phyloP scores from a whole-genome alignment of 2,329 filamentous ascomycete genomes.

The Microdochium bolleyi region DNA sequence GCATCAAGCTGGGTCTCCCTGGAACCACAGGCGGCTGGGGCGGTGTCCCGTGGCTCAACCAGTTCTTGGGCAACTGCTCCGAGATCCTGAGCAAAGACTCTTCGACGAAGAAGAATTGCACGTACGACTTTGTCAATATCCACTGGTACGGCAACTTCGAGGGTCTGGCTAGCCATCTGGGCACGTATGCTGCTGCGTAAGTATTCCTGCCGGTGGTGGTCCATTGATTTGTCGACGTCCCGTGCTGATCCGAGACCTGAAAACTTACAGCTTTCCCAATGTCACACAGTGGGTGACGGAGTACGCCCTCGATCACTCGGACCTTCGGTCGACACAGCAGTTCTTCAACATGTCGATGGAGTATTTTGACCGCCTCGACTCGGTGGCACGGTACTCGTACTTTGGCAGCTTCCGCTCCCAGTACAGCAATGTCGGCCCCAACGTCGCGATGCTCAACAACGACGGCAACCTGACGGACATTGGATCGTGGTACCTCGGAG shows the following conservation, averaged over 20 bases:
- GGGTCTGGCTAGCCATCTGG: conserved; percentile 59
- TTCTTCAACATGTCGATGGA: conserved; percentile 62
- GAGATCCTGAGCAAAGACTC: conserved; percentile 39
- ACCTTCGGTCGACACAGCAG: conserved; percentile 46
- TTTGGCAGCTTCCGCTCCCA: conserved; percentile 67
- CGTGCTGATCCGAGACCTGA: conserved; percentile 2
- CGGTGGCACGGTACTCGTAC: conserved; percentile 62
- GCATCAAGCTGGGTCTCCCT: conserved; percentile 62
- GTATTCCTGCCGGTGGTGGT: conserved; percentile 6
- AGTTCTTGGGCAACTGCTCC: conserved; percentile 59
- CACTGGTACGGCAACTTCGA: conserved; percentile 66
- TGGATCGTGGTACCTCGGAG: conserved; percentile 69
- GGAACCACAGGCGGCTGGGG: conserved; percentile 54
- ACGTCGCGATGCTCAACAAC: conserved; percentile 61
- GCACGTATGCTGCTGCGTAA: conserved; percentile 42
- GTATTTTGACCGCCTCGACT: conserved; percentile 58
- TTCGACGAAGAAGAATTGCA: conserved; percentile 40
- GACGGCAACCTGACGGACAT: conserved; percentile 66
- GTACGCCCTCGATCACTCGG: conserved; percentile 54
- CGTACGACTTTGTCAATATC: conserved; percentile 54
- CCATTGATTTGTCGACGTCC: too few relatives aligned
- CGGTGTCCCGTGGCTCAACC: conserved; percentile 58
- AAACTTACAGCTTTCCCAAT: conserved; percentile 43
- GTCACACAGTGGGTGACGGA: conserved; percentile 71
- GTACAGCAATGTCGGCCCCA: conserved; percentile 66